A percentile compares a stretch with the other conserved stretches of the same genome.
These are phyloP conservation scores for Cystofilobasidium bisporidii DNA, from an alignment of 768 basidiomycete genomes.

Conservation along the genomic window DNA sequence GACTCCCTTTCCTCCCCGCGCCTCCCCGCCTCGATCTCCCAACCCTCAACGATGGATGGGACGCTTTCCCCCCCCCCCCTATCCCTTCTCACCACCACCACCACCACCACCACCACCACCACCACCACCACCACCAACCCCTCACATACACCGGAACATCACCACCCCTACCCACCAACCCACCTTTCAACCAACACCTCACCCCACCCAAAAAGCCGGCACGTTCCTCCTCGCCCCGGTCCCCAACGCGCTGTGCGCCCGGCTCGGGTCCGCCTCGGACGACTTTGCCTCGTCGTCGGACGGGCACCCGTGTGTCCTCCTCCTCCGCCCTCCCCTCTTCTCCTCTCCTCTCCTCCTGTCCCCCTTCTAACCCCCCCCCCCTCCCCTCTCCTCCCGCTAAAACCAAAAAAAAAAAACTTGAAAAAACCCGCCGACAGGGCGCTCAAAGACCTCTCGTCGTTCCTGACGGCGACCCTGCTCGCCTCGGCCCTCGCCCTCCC, in stretches of 20 bases:
- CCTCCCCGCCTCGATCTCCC: too few species aligned
- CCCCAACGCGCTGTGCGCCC: constrained; percentile 87
- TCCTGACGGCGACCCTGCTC: constrained; percentile 81
- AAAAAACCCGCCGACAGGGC: too few species aligned
- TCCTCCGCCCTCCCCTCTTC: background rate
- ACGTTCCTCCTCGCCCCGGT: constrained; percentile 92
- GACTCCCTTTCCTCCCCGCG: too few species aligned
- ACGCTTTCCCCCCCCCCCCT: too few species aligned
- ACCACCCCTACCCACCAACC: too few species aligned
- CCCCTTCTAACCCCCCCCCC: background rate
- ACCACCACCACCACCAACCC: too few species aligned
- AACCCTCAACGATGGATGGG: too few species aligned
- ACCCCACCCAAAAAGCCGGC: constrained; percentile 51
- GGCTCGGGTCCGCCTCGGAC: constrained; percentile 64
- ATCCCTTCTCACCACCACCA: too few species aligned
- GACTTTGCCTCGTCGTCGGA: constrained; percentile 60
- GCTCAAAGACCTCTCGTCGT: constrained; percentile 77
- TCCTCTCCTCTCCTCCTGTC: background rate
- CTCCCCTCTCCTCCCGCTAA: background rate
- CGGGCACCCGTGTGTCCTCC: constrained; percentile 47
- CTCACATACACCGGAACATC: too few species aligned
- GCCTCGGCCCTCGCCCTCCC: constrained; percentile 90
- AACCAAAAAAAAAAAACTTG: too few species aligned
- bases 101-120: too few species aligned
- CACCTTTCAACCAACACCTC: too few species aligned